Percentiles rank a stretch among this genome's conserved stretches.
These are phyloP conservation scores for Excoecaria cochinchinensis DNA, from an alignment of 345 rosid genomes.

Conservation along the genomic window DNA sequence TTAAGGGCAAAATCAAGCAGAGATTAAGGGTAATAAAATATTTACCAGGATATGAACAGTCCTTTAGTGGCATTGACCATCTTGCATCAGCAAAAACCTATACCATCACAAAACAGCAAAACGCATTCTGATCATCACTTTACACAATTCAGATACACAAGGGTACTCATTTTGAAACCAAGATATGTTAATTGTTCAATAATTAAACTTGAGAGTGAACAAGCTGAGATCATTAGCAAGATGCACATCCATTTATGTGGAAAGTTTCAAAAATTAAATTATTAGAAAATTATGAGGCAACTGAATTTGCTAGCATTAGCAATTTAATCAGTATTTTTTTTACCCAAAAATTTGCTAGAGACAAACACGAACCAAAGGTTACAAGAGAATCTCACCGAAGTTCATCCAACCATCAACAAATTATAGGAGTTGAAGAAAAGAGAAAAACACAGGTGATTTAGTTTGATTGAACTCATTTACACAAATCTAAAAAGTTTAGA, in stretches of 20 bases:
- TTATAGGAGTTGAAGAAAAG: too few relatives aligned
- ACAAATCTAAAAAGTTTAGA: too few relatives aligned
- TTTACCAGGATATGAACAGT: slow-evolving; percentile 71
- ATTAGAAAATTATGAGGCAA: too few relatives aligned
- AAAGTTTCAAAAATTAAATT: too few relatives aligned
- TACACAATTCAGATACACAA: neutral
- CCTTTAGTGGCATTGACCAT: slow-evolving; percentile 94
- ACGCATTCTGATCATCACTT: neutral
- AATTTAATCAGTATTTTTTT: too few relatives aligned
- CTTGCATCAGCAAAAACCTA: slow-evolving; percentile 12
- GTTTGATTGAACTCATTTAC: too few relatives aligned
- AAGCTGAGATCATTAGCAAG: neutral
- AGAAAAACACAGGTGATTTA: too few relatives aligned
- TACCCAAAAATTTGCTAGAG: neutral
- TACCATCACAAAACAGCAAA: neutral
- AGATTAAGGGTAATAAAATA: neutral
- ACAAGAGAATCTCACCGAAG: neutral
- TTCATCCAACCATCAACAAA: neutral
- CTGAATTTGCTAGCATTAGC: neutral
- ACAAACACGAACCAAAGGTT: neutral
- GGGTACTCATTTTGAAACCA: neutral
- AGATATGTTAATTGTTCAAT: neutral
- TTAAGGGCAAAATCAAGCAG: neutral
- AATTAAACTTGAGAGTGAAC: neutral
- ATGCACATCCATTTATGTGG: neutral